Conservation (phyloP, 164 flowering plant species). For the Stephania japonica region DNA sequence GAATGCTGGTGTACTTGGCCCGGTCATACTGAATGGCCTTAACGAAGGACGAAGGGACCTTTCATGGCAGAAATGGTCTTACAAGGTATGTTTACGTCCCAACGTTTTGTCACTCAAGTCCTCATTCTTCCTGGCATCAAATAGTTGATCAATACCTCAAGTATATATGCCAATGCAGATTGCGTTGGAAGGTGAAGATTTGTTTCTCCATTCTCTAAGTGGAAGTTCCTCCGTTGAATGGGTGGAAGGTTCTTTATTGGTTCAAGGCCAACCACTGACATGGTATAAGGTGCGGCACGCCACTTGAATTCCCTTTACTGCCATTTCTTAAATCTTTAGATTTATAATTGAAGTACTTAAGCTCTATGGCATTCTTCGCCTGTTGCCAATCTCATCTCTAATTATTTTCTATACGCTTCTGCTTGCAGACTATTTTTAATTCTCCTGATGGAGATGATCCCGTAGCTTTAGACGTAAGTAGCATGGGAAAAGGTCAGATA, state of each 20-base stretch:
- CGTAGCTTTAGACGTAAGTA: slow-evolving; percentile 67
- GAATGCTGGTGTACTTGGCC: slow-evolving; percentile 97
- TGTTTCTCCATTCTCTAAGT: slow-evolving; percentile 55
- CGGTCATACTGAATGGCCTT: slow-evolving; percentile 71
- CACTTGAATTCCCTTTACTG: neutral
- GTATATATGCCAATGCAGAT: slow-evolving; percentile 34
- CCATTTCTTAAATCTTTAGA: neutral
- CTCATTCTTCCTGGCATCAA: neutral
- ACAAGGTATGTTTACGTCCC: slow-evolving; percentile 52
- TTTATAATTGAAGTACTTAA: neutral
- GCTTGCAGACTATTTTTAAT: slow-evolving; percentile 49
- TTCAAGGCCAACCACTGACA: slow-evolving; percentile 55
- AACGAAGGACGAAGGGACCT: slow-evolving; percentile 76
- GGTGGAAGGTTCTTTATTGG: slow-evolving; percentile 48
- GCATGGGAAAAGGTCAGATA: slow-evolving; percentile 85
- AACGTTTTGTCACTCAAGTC: neutral
- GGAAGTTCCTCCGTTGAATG: slow-evolving; percentile 87
- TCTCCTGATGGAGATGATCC: slow-evolving; percentile 68
- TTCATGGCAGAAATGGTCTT: slow-evolving; percentile 74
- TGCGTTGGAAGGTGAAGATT: slow-evolving; percentile 75
- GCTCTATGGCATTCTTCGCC: neutral
- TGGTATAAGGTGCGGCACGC: slow-evolving; percentile 13
- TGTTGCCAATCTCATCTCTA: neutral
- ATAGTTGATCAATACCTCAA: neutral
- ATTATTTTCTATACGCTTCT: slow-evolving; percentile 1